Base-by-base conservation (phyloP, 768 basidiomycete species). In the Leccinum truebloodii region DNA sequence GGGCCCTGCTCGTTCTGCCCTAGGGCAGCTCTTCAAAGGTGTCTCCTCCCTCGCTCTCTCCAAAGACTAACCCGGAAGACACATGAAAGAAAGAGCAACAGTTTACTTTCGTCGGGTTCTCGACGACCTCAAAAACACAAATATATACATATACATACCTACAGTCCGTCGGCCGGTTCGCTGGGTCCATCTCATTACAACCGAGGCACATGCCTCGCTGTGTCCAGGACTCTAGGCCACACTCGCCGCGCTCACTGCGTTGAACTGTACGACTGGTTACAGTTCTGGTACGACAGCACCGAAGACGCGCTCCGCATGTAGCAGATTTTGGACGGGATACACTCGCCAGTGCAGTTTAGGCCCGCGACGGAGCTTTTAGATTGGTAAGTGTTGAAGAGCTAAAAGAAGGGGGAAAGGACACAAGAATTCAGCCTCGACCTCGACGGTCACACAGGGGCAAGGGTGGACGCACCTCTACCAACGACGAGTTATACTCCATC, bases 281-380 rank as follows among this genome's bases (percentile, higher is more conserved):
- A 90, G 66, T 86, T 88, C 67, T 83, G 75, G 60, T 73, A 74
- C 32, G 82, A 84, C 56, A 91, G 75, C 30, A 79, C 76, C 3
- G 81, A 81, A 28, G 88, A 89, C 6, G 86, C 88, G 64, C 87
- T 88, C 41, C 89, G 80, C 44, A 90, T 86, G 65, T 89, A 89
- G 68, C 87, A 91, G 41, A 89, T 84, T 72, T 83, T 90, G 34
- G 87, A 86, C 0, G 70, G 54, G 22, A 80, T 67, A 67, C 89
- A 90, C 22, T 79, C 77, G 1, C 79, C 83, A 0, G 79, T 83
- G 71, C 89, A 90, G 30, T 82, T 64, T 18, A 64, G 58, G n/a
- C 82, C 79, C 37, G 67, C 72, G 6, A 81, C 76, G 10, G 87
- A 87, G 61, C 78, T 78, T 71, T 91, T 91, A n/a, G 87, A 87